phyloP scores from a whole-genome alignment of 2,329 filamentous ascomycete genomes.

The Botrytis elliptica region DNA sequence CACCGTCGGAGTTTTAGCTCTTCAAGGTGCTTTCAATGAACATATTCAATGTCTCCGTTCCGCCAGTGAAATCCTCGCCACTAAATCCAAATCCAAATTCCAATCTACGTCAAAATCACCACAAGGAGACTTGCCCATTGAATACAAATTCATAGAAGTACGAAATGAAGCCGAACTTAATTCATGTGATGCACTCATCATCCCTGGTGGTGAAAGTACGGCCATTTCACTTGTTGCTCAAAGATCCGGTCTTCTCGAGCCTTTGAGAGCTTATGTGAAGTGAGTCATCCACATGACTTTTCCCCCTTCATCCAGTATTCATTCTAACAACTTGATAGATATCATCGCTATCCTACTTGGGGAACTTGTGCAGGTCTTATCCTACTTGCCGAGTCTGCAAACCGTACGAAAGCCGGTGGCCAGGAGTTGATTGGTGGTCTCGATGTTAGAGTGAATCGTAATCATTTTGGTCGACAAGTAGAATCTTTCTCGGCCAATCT shows the following conservation, averaged over 20 bases:
- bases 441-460: conserved; percentile 85
- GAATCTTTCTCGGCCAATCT: conserved; percentile 84
- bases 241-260: conserved; percentile 77
- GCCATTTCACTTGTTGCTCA: conserved; percentile 86
- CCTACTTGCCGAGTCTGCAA: conserved; percentile 82
- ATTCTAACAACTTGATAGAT: conserved; percentile 46
- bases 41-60: conserved; percentile 74
- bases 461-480: conserved; percentile 91
- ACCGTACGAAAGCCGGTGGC: conserved; percentile 83
- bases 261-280: conserved; percentile 88
- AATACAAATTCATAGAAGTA: conserved; percentile 66
- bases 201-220: conserved; percentile 94
- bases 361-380: conserved; percentile 96
- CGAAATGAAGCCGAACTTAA: conserved; percentile 71
- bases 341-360: conserved; percentile 81
- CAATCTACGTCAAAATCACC: not conserved
- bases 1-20: conserved; percentile 63
- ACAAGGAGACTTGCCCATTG: conserved; percentile 17
- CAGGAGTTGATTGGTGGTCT: conserved; percentile 93
- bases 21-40: conserved; percentile 92
- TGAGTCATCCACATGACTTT: conserved; percentile 45
- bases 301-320: not conserved
- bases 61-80: conserved; percentile 56
- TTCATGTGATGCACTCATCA: conserved; percentile 76
- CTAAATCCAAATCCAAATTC: conserved; percentile 15